Conservation (phyloP, 2,329 filamentous ascomycete species). For the Diaporthe vexans region DNA sequence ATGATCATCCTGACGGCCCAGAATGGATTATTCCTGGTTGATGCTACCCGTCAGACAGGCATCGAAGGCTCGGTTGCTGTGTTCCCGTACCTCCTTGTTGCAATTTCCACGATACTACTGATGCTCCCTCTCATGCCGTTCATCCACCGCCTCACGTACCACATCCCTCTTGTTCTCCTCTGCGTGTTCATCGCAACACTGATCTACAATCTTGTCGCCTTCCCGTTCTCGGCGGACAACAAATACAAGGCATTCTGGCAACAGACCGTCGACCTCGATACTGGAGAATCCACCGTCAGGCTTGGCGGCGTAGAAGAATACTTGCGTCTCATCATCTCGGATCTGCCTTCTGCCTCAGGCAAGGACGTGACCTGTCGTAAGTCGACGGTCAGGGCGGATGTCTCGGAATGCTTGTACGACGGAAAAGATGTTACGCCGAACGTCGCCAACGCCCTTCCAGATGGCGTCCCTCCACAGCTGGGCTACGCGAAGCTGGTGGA, state of each 20-base stretch:
- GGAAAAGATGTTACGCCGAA: conserved; percentile 72
- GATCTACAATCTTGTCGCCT: conserved; percentile 87
- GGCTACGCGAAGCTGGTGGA: conserved; percentile 72
- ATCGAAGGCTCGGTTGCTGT: conserved; percentile 84
- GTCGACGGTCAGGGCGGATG: conserved; percentile 58
- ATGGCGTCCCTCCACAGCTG: conserved; percentile 57
- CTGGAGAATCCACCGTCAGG: conserved; percentile 77
- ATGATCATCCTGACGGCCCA: conserved; percentile 83
- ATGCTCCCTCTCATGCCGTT: conserved; percentile 86
- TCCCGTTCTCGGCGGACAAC: conserved; percentile 86
- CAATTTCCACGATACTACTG: conserved; percentile 77
- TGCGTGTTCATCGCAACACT: conserved; percentile 80
- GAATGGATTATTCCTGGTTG: conserved; percentile 78
- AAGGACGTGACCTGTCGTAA: conserved; percentile 68
- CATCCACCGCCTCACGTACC: conserved; percentile 86
- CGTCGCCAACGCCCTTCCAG: conserved; percentile 65
- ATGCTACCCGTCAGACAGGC: conserved; percentile 83
- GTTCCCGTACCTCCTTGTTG: conserved; percentile 78
- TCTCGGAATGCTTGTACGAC: conserved; percentile 79
- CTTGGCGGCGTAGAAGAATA: conserved; percentile 78
- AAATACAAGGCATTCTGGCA: conserved; percentile 90
- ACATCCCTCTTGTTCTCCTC: conserved; percentile 83
- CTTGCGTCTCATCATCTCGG: conserved; percentile 74
- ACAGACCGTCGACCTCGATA: conserved; percentile 84
- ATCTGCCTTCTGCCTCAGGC: conserved; percentile 79